Percentiles rank a stretch among this genome's conserved stretches.
Conservation (phyloP, 2,329 filamentous ascomycete species). For the Arthrinium phaeospermum region DNA sequence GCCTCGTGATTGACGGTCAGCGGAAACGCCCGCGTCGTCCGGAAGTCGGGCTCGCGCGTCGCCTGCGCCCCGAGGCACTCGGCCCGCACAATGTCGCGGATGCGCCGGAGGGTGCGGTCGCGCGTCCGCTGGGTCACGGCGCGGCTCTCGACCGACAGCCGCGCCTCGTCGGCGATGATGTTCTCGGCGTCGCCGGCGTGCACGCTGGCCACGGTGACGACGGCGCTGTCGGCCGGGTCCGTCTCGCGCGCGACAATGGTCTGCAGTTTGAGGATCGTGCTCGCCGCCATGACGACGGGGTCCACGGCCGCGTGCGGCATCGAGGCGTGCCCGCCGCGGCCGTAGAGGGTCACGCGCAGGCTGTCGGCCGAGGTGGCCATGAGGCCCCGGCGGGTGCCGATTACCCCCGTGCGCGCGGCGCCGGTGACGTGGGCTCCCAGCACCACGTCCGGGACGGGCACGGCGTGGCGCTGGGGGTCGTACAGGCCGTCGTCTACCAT, state of each 20-base stretch:
- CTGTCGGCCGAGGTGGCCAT: constrained; percentile 18
- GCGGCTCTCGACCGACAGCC: not conserved
- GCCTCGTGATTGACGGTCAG: constrained; percentile 6
- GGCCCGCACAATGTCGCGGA: not conserved
- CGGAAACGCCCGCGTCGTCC: constrained; percentile 11
- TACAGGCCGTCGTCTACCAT: constrained; percentile 48
- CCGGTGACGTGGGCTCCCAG: constrained; percentile 44
- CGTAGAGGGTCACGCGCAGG: constrained; percentile 7
- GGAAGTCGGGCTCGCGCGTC: not conserved
- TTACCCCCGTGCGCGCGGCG: constrained; percentile 38
- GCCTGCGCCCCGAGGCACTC: constrained; percentile 2
- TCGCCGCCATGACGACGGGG: not conserved
- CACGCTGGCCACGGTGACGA: constrained; percentile 14
- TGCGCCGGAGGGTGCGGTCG: not conserved
- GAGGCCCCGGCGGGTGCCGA: constrained; percentile 33
- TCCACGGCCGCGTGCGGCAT: constrained; percentile 14
- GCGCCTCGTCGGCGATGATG: constrained; percentile 13
- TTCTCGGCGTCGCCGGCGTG: constrained; percentile 16
- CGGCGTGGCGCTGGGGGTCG: constrained; percentile 23
- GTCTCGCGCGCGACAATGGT: constrained; percentile 2
- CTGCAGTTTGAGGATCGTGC: not conserved
- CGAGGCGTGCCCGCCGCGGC: not conserved
- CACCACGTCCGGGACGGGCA: constrained; percentile 41
- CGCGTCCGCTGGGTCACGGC: constrained; percentile 5
- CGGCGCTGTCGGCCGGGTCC: constrained; percentile 17